phyloP scores from a whole-genome alignment of 257 asterid species.

The Solanum boliviense region DNA sequence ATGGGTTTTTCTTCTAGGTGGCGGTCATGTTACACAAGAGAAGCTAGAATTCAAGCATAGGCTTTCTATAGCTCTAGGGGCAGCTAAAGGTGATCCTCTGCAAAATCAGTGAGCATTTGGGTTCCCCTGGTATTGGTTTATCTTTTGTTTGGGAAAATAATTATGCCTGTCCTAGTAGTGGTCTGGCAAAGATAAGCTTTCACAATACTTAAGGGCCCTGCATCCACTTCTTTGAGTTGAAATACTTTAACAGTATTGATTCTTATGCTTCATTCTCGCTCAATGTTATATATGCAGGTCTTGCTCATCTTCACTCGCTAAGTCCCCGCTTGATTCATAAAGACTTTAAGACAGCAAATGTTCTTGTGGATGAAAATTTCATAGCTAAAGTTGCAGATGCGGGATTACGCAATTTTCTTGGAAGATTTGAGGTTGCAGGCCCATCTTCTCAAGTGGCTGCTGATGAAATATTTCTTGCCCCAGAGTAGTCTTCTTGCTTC shows the following conservation, averaged over 20 bases:
- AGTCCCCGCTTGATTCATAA: constrained; percentile 84
- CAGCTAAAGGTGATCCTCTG: constrained; percentile 98
- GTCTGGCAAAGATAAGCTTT: constrained; percentile 15
- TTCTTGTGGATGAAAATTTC: constrained; percentile 88
- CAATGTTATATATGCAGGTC: constrained; percentile 33
- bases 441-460: constrained; percentile 56
- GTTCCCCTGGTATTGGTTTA: constrained; percentile 66
- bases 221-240: background rate
- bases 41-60: constrained; percentile 95
- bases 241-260: background rate
- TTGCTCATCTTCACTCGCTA: constrained; percentile 74
- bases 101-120: constrained; percentile 94
- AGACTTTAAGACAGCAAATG: constrained; percentile 88
- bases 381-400: constrained; percentile 91
- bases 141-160: constrained; percentile 28
- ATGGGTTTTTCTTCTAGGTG: constrained; percentile 34
- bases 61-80: constrained; percentile 91
- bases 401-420: constrained; percentile 80
- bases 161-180: constrained; percentile 12
- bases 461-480: constrained; percentile 72
- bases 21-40: constrained; percentile 70
- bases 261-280: constrained; percentile 5
- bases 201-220: background rate
- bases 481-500: constrained; percentile 50
- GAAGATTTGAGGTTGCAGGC: constrained; percentile 64